These are phyloP conservation scores for Sugiyamaella qingdaonensis DNA, from an alignment of 805 yeast species.

Conservation along the genomic window DNA sequence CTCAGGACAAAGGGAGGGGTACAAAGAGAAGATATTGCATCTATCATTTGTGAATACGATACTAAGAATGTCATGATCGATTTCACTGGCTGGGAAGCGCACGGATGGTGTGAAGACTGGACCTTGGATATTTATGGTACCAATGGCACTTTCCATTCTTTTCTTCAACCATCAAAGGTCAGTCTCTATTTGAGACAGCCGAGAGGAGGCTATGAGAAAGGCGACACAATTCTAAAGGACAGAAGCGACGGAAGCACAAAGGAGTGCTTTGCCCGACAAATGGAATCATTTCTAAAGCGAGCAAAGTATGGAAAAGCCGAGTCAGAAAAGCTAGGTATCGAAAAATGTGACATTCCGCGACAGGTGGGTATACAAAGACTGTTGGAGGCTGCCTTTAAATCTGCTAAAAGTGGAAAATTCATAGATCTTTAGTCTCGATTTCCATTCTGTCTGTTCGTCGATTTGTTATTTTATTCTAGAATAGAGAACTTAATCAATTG, in stretches of 20 bases:
- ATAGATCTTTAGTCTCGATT: neutral
- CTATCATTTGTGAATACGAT: slow-evolving; percentile 9
- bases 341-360: slow-evolving; percentile 5
- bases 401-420: slow-evolving; percentile 7
- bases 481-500: too few relatives aligned
- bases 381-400: slow-evolving; percentile 9
- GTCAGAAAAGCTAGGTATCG: slow-evolving; percentile 5
- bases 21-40: slow-evolving; percentile 9
- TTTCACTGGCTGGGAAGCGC: slow-evolving; percentile 14
- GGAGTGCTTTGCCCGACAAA: slow-evolving; percentile 7
- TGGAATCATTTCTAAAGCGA: slow-evolving; percentile 8
- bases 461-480: too few relatives aligned
- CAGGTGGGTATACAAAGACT: slow-evolving; percentile 10
- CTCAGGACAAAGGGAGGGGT: slow-evolving; percentile 4
- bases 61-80: slow-evolving; percentile 6
- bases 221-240: neutral
- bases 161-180: slow-evolving; percentile 8
- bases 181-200: slow-evolving; percentile 7
- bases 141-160: slow-evolving; percentile 12
- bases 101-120: slow-evolving; percentile 14
- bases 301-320: slow-evolving; percentile 8
- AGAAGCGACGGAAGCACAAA: neutral
- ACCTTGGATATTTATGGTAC: slow-evolving; percentile 13
- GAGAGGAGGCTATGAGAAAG: slow-evolving; percentile 8
- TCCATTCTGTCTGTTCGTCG: neutral